Conservation (phyloP, 305 asterid species). For the Fraxinus albicans region DNA sequence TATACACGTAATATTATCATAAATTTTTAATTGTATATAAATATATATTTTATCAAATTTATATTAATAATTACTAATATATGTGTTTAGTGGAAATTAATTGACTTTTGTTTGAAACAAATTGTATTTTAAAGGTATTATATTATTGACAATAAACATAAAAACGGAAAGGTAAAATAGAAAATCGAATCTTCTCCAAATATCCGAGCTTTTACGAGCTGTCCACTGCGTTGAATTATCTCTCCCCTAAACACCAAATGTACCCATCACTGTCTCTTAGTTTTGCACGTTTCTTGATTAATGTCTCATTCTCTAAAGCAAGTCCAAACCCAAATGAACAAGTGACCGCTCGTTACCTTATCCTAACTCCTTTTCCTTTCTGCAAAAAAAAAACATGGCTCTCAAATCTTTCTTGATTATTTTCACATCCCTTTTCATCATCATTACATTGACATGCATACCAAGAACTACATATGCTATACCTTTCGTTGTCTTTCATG, state of each 20-base stretch:
- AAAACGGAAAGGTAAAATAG: background rate
- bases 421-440: slow-evolving; percentile 8
- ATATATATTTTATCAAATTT: no score
- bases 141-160: background rate
- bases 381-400: slow-evolving; percentile 31
- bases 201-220: background rate
- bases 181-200: background rate
- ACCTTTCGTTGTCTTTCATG: slow-evolving; percentile 92
- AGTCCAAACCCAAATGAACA: background rate
- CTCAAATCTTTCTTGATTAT: slow-evolving; percentile 18
- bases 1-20: no score
- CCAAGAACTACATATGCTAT: slow-evolving; percentile 45
- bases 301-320: background rate
- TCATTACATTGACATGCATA: slow-evolving; percentile 25
- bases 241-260: background rate
- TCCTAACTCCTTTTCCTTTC: background rate
- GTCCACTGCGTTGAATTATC: background rate
- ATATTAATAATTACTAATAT: background rate
- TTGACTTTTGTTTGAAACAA: background rate
- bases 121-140: no score
- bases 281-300: background rate
- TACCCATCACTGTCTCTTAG: background rate
- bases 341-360: slow-evolving; percentile 9
- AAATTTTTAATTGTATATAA: no score
- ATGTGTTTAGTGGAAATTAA: no score